A percentile compares a stretch with the other conserved stretches of the same genome.
phyloP scores from a whole-genome alignment of 305 asterid genomes.

The Fraxinus albicans region DNA sequence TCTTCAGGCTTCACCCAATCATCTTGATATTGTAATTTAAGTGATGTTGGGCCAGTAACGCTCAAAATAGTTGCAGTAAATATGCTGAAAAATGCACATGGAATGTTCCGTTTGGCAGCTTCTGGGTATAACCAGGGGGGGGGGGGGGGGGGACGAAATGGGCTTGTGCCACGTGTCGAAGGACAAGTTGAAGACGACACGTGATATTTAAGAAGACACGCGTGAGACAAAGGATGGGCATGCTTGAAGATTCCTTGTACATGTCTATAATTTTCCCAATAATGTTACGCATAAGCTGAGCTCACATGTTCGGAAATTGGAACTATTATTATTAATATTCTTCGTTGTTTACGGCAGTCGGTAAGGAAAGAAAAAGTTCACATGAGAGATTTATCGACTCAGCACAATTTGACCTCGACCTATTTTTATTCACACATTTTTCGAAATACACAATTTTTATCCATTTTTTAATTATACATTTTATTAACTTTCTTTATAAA shows the following conservation, averaged over 20 bases:
- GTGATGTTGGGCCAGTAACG: not conserved
- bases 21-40: not conserved
- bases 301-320: not conserved
- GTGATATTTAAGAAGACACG: not conserved
- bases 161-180: slow-evolving; percentile 22
- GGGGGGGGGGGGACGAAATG: not conserved
- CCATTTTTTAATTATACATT: too few relatives aligned
- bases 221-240: not conserved
- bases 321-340: not conserved
- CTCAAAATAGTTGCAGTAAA: slow-evolving; percentile 21
- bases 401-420: not conserved
- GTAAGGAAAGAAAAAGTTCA: not conserved
- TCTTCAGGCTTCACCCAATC: slow-evolving; percentile 36
- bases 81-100: slow-evolving; percentile 20
- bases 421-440: not conserved
- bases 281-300: not conserved
- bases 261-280: not conserved
- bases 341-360: not conserved
- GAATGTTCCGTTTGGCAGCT: slow-evolving; percentile 22
- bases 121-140: slow-evolving; percentile 17
- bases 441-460: too few relatives aligned
- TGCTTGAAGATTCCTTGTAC: not conserved
- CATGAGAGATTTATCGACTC: not conserved
- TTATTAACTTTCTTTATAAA: too few relatives aligned
- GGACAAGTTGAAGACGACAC: not conserved